These are phyloP conservation scores for Phytophthora quininea DNA, from an alignment of 352 stramenopile genomes.

Conservation along the genomic window DNA sequence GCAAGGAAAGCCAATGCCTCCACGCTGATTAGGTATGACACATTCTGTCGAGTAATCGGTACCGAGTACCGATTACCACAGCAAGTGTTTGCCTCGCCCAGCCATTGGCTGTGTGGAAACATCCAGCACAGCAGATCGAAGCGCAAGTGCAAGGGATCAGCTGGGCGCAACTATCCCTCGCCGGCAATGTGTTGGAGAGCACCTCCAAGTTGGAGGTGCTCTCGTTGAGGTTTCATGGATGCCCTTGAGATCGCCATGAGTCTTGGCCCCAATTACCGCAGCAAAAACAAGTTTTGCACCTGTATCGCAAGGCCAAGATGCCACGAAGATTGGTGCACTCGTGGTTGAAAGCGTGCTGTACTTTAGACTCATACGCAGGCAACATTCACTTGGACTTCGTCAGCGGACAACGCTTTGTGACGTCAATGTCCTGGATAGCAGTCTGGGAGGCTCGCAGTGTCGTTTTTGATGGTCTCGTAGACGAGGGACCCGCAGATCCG, in stretches of 20 bases:
- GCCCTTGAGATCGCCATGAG: no score
- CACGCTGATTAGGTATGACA: background rate
- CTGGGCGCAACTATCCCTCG: no score
- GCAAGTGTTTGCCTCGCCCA: background rate
- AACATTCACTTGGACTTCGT: no score
- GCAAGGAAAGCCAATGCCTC: no score
- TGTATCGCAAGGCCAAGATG: background rate
- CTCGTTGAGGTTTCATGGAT: no score
- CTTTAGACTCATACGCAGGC: background rate
- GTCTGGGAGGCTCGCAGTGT: background rate
- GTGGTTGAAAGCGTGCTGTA: background rate
- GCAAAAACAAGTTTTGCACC: background rate
- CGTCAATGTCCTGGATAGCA: slow-evolving; percentile 1
- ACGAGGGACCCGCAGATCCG: slow-evolving; percentile 54
- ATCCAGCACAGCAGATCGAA: background rate
- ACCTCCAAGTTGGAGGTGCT: no score
- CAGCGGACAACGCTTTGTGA: background rate
- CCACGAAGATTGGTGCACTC: background rate
- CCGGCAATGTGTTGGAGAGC: no score
- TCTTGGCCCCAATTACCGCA: background rate
- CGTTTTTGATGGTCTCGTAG: slow-evolving; percentile 54
- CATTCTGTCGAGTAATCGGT: background rate
- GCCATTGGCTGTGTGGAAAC: background rate
- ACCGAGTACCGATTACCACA: background rate
- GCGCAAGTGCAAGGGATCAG: background rate